Evolutionary conservation across 2,329 filamentous ascomycete species (phyloP).

Genomic region (Anthostomella pinea): DNA sequence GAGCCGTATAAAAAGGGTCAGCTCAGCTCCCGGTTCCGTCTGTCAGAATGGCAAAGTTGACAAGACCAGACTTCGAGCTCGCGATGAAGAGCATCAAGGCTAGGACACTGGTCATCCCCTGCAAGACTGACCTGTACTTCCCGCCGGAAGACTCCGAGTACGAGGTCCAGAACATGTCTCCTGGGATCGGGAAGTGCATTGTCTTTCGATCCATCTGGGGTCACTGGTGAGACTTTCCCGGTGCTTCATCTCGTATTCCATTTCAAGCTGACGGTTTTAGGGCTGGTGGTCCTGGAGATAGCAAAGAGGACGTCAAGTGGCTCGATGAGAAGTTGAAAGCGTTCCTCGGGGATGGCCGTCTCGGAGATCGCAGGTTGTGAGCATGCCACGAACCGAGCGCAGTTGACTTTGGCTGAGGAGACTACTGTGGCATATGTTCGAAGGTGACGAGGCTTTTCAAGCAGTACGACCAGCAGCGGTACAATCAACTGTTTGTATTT

Average conservation of each 20-base stretch:
- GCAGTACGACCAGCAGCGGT: too few species aligned
- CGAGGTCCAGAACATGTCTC: conserved; percentile 56
- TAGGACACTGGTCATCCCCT: conserved; percentile 67
- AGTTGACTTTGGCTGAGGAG: too few species aligned
- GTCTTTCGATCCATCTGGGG: conserved; percentile 43
- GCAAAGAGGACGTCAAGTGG: conserved; percentile 68
- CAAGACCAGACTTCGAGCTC: conserved; percentile 50
- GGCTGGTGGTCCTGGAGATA: conserved; percentile 70
- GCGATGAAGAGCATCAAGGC: conserved; percentile 70
- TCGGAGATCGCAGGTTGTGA: too few species aligned
- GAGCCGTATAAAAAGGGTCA: conserved; percentile 58
- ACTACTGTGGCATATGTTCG: too few species aligned
- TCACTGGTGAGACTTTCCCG: conserved; percentile 36
- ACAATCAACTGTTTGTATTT: too few species aligned
- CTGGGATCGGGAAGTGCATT: conserved; percentile 33
- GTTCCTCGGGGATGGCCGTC: conserved; percentile 36
- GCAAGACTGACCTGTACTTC: conserved; percentile 77
- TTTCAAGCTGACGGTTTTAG: too few species aligned
- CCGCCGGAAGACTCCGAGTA: conserved; percentile 76
- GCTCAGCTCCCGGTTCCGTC: neutral
- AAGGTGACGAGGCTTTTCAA: too few species aligned
- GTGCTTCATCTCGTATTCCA: too few species aligned
- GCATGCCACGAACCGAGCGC: too few species aligned
- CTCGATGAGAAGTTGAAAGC: conserved; percentile 59
- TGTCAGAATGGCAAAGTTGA: neutral